phyloP scores from a whole-genome alignment of 192 early-diverging fungal species.

The Coemansia sp. region DNA sequence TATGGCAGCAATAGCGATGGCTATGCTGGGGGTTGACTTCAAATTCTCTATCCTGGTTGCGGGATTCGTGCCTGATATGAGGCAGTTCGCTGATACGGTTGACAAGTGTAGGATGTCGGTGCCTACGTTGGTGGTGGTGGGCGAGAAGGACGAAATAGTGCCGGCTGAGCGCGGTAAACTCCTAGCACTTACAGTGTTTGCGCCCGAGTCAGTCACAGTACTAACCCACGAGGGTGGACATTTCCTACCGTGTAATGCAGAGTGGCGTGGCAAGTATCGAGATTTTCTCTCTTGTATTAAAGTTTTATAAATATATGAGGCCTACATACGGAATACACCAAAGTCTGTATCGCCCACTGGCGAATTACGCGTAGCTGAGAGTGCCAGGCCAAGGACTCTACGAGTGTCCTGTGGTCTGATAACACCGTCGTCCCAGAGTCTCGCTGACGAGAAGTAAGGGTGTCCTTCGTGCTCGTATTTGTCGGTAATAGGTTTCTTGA shows the following conservation, averaged over 20 bases:
- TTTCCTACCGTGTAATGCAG: conserved; percentile 40
- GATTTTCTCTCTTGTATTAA: conserved; percentile 20
- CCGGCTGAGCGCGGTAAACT: conserved; percentile 23
- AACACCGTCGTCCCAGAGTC: conserved; percentile 95
- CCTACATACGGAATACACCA: conserved; percentile 97
- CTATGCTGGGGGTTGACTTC: background rate
- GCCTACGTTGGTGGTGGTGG: conserved; percentile 25
- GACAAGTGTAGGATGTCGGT: background rate
- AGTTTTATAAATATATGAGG: background rate
- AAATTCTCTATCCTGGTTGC: conserved; percentile 32
- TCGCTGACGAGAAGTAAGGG: conserved; percentile 88
- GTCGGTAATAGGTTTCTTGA: conserved; percentile 81
- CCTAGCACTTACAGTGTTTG: conserved; percentile 26
- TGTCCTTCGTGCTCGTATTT: conserved; percentile 93
- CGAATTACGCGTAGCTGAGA: conserved; percentile 78
- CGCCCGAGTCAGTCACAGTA: background rate
- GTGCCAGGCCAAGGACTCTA: conserved; percentile 79
- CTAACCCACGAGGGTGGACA: conserved; percentile 35
- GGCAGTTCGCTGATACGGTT: conserved; percentile 13
- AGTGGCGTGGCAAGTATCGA: conserved; percentile 27
- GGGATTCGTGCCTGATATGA: conserved; percentile 30
- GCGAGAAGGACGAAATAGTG: conserved; percentile 28
- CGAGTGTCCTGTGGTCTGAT: conserved; percentile 90
- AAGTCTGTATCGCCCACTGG: conserved; percentile 75
- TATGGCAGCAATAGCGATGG: conserved; percentile 36